phyloP scores from a whole-genome alignment of 2,329 filamentous ascomycete species.

The Chaetomium sp. region DNA sequence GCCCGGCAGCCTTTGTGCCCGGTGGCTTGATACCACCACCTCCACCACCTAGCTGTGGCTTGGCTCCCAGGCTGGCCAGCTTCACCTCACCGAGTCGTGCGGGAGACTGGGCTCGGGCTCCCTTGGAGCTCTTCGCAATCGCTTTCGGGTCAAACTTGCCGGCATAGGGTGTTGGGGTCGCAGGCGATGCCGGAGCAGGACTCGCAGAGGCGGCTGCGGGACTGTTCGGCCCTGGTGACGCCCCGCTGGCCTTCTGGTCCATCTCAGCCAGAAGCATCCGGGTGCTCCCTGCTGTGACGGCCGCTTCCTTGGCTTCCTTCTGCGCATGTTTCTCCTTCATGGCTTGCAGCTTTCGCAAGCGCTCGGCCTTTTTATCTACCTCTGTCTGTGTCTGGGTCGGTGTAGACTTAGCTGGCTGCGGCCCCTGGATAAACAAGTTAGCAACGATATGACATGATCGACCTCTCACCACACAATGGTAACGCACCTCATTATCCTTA shows the following conservation, averaged over 20 bases:
- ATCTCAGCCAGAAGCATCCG: conserved; percentile 65
- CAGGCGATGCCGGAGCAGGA: conserved; percentile 45
- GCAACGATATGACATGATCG: neutral
- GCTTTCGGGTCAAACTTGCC: conserved; percentile 85
- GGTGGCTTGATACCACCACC: conserved; percentile 26
- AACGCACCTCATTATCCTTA: conserved; percentile 52
- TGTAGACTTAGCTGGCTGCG: conserved; percentile 49
- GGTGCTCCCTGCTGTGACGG: conserved; percentile 58
- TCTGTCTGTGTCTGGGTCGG: conserved; percentile 52
- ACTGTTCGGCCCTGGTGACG: conserved; percentile 6
- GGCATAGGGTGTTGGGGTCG: conserved; percentile 53
- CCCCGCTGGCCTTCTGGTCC: conserved; percentile 58
- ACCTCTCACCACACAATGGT: conserved; percentile 18
- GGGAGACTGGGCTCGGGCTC: conserved; percentile 51
- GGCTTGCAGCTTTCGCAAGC: conserved; percentile 74
- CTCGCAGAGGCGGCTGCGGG: conserved; percentile 32
- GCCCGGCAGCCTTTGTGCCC: conserved; percentile 21
- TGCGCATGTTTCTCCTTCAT: conserved; percentile 89
- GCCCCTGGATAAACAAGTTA: conserved; percentile 13
- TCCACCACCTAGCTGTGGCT: conserved; percentile 13
- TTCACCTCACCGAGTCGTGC: conserved; percentile 36
- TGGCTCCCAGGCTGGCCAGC: conserved; percentile 5
- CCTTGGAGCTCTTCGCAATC: conserved; percentile 69
- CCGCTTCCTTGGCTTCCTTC: conserved; percentile 65
- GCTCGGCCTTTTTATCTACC: conserved; percentile 71